phyloP scores from a whole-genome alignment of 306 rosid genomes.

The Arachis hypogaea region DNA sequence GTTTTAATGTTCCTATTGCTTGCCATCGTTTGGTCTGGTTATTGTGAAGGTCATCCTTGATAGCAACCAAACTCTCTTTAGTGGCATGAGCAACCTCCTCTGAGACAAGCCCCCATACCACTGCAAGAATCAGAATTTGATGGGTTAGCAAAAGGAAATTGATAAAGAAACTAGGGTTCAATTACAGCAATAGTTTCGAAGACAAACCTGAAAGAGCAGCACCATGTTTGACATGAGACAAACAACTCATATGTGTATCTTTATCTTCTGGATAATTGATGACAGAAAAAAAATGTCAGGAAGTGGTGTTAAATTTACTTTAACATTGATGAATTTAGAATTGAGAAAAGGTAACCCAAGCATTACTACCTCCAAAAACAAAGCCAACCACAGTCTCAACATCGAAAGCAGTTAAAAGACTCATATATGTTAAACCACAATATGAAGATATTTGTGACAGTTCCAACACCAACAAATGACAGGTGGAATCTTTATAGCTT shows the following conservation, averaged over 20 bases:
- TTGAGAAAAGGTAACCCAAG: conserved; percentile 20
- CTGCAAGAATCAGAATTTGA: conserved; percentile 46
- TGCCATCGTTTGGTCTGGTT: conserved; percentile 77
- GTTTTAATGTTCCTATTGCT: conserved; percentile 80
- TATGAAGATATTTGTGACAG: conserved; percentile 64
- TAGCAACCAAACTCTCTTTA: conserved; percentile 53
- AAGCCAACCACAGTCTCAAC: conserved; percentile 54
- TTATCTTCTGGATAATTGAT: conserved; percentile 57
- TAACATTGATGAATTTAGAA: conserved; percentile 21
- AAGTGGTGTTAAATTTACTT: background rate
- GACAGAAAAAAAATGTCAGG: background rate
- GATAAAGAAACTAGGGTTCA: conserved; percentile 34
- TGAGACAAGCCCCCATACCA: conserved; percentile 73
- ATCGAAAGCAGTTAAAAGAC: conserved; percentile 62
- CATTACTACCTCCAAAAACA: conserved; percentile 59
- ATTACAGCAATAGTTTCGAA: conserved; percentile 30
- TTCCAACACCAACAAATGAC: conserved; percentile 50
- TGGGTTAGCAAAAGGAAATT: conserved; percentile 27
- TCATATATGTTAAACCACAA: conserved; percentile 81
- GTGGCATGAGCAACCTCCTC: conserved; percentile 62
- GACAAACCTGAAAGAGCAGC: conserved; percentile 82
- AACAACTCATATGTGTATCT: conserved; percentile 55
- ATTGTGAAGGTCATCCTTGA: conserved; percentile 62
- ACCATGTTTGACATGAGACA: conserved; percentile 72
- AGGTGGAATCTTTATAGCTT: conserved; percentile 47